Evolutionary conservation across 768 basidiomycete genomes (phyloP).

Genomic region (Amanita rubescens): DNA sequence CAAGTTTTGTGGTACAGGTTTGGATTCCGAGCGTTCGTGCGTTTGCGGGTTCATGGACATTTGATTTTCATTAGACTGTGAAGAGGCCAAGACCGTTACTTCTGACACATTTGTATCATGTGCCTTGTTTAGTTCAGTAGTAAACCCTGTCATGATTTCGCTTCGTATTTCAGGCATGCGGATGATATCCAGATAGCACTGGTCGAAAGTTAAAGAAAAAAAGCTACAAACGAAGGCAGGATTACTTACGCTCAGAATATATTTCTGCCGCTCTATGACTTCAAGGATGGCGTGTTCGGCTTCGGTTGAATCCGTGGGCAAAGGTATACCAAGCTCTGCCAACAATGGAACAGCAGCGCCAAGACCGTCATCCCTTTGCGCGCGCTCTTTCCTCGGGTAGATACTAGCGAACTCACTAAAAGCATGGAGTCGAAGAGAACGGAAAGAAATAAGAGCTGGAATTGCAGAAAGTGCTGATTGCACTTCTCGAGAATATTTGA

Average conservation of each 20-base stretch:
- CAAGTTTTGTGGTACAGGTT: background rate
- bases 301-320: background rate
- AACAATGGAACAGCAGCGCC: background rate
- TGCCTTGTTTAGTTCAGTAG: slow-evolving; percentile 5
- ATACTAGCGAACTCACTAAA: background rate
- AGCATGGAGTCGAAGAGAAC: background rate
- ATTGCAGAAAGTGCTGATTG: background rate
- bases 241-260: slow-evolving; percentile 14
- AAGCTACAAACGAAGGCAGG: background rate
- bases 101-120: background rate
- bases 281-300: background rate
- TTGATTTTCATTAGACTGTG: background rate
- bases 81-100: background rate
- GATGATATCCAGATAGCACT: slow-evolving; percentile 14
- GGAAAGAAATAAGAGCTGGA: background rate
- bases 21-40: background rate
- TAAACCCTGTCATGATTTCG: slow-evolving; percentile 12
- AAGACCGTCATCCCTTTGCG: background rate
- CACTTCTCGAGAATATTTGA: background rate
- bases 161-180: slow-evolving; percentile 9
- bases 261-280: slow-evolving; percentile 13
- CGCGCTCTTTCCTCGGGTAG: background rate
- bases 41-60: background rate
- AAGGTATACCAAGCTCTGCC: background rate
- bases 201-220: background rate